Conservation (phyloP, 2,329 filamentous ascomycete genomes). For the Fusarium sp. region DNA sequence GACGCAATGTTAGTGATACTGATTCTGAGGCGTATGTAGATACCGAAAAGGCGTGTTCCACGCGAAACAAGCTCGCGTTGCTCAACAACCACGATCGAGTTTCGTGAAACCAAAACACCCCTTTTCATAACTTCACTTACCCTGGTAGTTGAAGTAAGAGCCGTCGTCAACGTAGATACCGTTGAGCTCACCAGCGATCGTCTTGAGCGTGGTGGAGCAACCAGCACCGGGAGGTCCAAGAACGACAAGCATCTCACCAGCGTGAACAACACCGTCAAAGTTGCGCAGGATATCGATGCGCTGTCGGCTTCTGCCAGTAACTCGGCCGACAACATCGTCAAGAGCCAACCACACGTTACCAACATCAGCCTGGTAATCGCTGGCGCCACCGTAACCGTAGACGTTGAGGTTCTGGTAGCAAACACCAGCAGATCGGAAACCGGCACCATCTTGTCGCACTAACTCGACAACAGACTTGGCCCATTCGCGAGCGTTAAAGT, state of each 20-base stretch:
- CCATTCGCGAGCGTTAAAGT: conserved; percentile 69
- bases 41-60: conserved; percentile 17
- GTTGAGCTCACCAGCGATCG: conserved; percentile 83
- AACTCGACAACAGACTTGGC: conserved; percentile 68
- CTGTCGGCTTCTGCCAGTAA: conserved; percentile 63
- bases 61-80: conserved; percentile 1
- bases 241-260: conserved; percentile 81
- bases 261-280: conserved; percentile 75
- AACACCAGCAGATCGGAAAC: conserved; percentile 71
- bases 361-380: conserved; percentile 77
- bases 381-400: conserved; percentile 73
- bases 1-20: conserved; percentile 27
- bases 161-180: conserved; percentile 78
- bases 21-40: background rate
- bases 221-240: conserved; percentile 78
- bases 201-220: conserved; percentile 88
- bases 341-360: conserved; percentile 68
- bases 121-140: conserved; percentile 50
- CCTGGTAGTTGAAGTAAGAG: conserved; percentile 86
- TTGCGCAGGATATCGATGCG: conserved; percentile 75
- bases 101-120: conserved; percentile 5
- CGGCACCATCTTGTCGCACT: conserved; percentile 62
- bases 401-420: conserved; percentile 75
- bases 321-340: conserved; percentile 56
- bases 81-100: conserved; percentile 12